Evolutionary conservation across 768 basidiomycete genomes (phyloP), one percentile per base, ranked within the genome.

Genomic region (Suillus americanus): DNA sequence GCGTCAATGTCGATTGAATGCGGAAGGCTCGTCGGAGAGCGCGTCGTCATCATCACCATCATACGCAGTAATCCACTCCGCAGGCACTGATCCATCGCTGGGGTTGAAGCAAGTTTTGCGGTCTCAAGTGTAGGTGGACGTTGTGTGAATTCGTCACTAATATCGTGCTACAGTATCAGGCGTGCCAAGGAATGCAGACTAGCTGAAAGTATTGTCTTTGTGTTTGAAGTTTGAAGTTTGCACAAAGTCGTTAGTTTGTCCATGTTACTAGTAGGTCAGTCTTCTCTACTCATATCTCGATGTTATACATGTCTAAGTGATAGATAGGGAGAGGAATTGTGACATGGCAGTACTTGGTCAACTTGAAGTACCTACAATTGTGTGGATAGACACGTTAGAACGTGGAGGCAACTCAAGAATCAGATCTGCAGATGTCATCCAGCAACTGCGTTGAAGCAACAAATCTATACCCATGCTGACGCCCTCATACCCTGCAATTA

Each of bases 401-500:
- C 3, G 23, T 14, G 6, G 48, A 50, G 13, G 23, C 14, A 14
- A 25, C 23, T 28, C 18, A 25, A 51, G 28, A 53, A 20, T 10
- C 18, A 48, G 46, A 48, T 48, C 23, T 46, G 46, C 6, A 48
- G 13, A 48, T 48, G 46, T 23, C 23, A 48, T 48, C 51, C 5
- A 35, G 20, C 6, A 20, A 25, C 35, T 7, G 30, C 5, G 41
- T 33, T 61, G 40, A n/a, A 38, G 28, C 46, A 30, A 62, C 25
- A 3, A n/a, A 33, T 48, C 33, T 45, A 25, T 35, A 23, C 16
- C 20, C 1, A 25, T 55, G 8, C 6, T 16, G 51, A 40, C 25
- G 28, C 14, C 25, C 8, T 59, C 79, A 94, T 37, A 98, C 96
- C 76, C 95, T 86, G 81, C 96, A 99, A 76, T 99, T 98, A 74